A percentile compares a stretch with the other conserved stretches of the same genome.
These are phyloP conservation scores for Coniferiporia sulphurascens DNA, from an alignment of 1,284 basidiomycete species.

Conservation along the genomic window DNA sequence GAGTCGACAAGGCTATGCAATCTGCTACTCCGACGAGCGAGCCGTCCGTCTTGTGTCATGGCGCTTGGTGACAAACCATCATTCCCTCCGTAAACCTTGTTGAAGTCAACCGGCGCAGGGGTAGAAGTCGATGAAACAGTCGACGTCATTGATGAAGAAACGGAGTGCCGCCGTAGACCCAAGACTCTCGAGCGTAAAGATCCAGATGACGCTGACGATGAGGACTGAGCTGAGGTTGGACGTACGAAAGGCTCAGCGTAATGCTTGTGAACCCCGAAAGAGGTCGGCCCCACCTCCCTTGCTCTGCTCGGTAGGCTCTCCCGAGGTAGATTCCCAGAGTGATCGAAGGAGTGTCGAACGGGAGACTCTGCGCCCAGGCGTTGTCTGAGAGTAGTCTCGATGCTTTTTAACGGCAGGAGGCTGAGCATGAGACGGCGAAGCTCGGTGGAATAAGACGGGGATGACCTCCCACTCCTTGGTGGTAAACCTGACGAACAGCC, in stretches of 20 bases:
- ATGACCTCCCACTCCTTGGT: constrained; percentile 13
- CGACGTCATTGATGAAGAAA: constrained; percentile 13
- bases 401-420: constrained; percentile 49
- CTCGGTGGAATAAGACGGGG: constrained; percentile 26
- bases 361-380: constrained; percentile 18
- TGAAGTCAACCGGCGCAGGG: neutral
- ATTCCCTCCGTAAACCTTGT: neutral
- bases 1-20: constrained; percentile 10
- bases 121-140: neutral
- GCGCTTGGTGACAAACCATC: neutral
- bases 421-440: constrained; percentile 45
- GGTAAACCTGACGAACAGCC: neutral
- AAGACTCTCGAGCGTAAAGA: neutral
- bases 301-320: neutral
- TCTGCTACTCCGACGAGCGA: neutral
- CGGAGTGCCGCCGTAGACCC: constrained; percentile 9
- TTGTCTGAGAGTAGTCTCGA: constrained; percentile 45
- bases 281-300: neutral
- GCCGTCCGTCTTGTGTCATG: neutral
- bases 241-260: neutral
- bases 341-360: neutral
- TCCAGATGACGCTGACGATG: neutral
- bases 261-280: neutral
- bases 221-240: constrained; percentile 7
- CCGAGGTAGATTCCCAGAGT: neutral